These are phyloP conservation scores for Phaeophleospora eucalypticola DNA, from an alignment of 2,329 filamentous ascomycete genomes.

Conservation along the genomic window DNA sequence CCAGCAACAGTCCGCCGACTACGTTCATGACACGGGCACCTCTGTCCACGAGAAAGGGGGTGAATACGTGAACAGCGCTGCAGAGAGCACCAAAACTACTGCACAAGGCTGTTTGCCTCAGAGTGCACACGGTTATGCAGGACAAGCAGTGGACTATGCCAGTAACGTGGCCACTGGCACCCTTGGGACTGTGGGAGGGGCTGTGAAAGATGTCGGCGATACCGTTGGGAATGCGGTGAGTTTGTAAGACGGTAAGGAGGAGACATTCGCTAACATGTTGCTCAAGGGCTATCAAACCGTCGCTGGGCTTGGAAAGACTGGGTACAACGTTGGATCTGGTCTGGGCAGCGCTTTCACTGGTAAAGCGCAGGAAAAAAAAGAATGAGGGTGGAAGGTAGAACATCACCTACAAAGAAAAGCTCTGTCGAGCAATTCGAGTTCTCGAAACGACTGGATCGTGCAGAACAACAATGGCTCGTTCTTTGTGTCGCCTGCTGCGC, in stretches of 20 bases:
- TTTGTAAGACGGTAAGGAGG: neutral
- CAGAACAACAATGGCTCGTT: too few species aligned
- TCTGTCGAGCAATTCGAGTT: too few species aligned
- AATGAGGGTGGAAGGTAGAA: neutral
- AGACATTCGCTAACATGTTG: neutral
- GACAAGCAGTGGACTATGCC: slow-evolving; percentile 6
- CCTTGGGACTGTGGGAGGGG: slow-evolving; percentile 11
- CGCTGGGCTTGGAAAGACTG: slow-evolving; percentile 2
- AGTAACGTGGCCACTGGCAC: slow-evolving; percentile 9
- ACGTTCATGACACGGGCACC: slow-evolving; percentile 8
- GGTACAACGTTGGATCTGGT: slow-evolving; percentile 1
- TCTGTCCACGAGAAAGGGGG: slow-evolving; percentile 7
- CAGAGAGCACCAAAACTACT: slow-evolving; percentile 4
- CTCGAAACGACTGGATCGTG: too few species aligned
- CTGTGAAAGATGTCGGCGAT: slow-evolving; percentile 15
- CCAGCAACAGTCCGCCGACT: slow-evolving; percentile 12
- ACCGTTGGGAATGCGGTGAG: slow-evolving; percentile 3
- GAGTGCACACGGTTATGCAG: slow-evolving; percentile 12
- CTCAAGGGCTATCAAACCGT: neutral
- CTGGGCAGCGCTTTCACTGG: neutral
- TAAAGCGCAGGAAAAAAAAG: neutral
- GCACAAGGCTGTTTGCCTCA: slow-evolving; percentile 10
- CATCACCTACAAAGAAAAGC: too few species aligned
- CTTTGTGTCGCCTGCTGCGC: too few species aligned
- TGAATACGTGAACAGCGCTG: slow-evolving; percentile 8